A percentile compares a stretch with the other conserved stretches of the same genome.
phyloP scores from a whole-genome alignment of 345 rosid species.

The Populus pruinosa region DNA sequence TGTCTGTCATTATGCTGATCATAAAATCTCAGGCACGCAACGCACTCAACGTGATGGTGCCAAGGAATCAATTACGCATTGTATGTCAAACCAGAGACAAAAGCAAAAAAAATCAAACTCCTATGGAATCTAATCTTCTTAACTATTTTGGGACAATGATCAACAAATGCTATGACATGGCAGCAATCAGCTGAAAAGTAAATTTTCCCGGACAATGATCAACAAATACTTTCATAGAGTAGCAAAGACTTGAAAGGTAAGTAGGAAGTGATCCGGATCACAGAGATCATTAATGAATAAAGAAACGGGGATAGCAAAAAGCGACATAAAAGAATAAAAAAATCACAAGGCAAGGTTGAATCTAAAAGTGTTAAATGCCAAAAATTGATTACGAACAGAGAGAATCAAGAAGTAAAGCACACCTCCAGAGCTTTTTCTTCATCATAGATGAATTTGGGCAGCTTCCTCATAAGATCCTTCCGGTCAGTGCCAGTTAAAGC shows the following conservation, averaged over 20 bases:
- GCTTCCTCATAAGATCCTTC: constrained; percentile 85
- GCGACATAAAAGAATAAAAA: neutral
- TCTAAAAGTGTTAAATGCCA: neutral
- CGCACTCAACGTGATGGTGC: neutral
- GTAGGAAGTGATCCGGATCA: neutral
- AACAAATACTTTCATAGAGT: neutral
- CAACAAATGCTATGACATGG: neutral
- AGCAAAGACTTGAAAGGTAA: neutral
- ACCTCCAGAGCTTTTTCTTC: constrained; percentile 95
- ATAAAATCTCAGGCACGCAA: neutral
- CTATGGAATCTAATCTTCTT: neutral
- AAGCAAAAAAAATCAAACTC: neutral
- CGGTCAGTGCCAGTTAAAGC: constrained; percentile 73
- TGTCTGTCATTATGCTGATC: neutral
- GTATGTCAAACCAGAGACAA: neutral
- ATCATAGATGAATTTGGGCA: constrained; percentile 95
- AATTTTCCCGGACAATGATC: no score
- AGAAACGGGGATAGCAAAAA: neutral
- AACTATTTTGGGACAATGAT: neutral
- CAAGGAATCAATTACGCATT: neutral
- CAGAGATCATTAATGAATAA: neutral
- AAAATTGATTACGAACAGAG: neutral
- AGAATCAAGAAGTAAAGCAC: constrained; percentile 18
- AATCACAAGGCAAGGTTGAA: neutral
- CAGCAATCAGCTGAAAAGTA: constrained; percentile 1